These are phyloP conservation scores for Polyporus arcularius DNA, from an alignment of 768 basidiomycete genomes.

Conservation along the genomic window DNA sequence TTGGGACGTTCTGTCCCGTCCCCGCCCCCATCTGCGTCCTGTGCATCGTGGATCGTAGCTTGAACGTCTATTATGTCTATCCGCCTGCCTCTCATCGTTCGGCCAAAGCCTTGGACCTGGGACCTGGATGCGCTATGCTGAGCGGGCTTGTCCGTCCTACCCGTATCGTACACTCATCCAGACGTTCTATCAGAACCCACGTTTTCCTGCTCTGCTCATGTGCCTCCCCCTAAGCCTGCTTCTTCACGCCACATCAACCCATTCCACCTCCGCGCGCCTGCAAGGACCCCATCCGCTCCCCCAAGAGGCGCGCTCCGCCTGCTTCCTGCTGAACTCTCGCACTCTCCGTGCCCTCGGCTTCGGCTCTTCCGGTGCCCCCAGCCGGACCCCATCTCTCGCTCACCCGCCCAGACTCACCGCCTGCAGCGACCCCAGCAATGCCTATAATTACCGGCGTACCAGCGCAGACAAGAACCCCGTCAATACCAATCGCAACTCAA, in stretches of 20 bases:
- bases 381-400: neutral
- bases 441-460: neutral
- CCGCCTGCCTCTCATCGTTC: neutral
- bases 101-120: neutral
- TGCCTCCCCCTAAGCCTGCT: constrained; percentile 12
- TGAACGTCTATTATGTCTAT: neutral
- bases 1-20: neutral
- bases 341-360: neutral
- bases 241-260: constrained; percentile 5
- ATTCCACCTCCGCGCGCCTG: constrained; percentile 5
- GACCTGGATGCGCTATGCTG: neutral
- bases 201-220: constrained; percentile 12
- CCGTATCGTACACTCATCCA: constrained; percentile 7
- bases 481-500: too few relatives aligned
- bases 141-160: neutral
- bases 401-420: constrained; percentile 2
- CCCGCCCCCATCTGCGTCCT: neutral
- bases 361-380: neutral
- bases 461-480: too few relatives aligned
- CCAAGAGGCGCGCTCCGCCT: neutral
- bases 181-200: constrained; percentile 15
- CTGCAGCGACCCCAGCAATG: neutral
- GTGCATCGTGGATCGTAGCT: neutral
- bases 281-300: neutral
- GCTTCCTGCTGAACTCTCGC: neutral